A percentile compares a stretch with the other conserved stretches of the same genome.
phyloP scores from a whole-genome alignment of 495 filamentous ascomycete species.

The Xylaria cubensis region DNA sequence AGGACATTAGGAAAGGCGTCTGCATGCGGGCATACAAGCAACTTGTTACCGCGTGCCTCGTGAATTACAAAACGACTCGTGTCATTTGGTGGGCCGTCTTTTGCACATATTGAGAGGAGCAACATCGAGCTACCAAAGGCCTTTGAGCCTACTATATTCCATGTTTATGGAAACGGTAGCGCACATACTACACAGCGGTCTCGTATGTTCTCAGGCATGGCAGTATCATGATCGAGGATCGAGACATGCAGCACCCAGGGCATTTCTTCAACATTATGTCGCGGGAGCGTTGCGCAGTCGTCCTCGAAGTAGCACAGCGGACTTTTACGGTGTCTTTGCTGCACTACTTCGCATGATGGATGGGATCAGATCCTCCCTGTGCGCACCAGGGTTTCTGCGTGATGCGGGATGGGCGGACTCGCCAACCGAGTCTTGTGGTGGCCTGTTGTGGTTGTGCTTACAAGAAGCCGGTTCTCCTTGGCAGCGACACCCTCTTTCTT shows the following conservation, averaged over 20 bases:
- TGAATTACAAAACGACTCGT: neutral
- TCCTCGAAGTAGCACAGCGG: constrained; percentile 6
- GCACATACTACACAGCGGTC: neutral
- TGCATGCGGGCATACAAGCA: constrained; percentile 3
- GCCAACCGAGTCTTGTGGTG: neutral
- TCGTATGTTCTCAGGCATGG: neutral
- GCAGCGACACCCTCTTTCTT: neutral
- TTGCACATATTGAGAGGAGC: constrained; percentile 4
- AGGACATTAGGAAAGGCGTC: neutral
- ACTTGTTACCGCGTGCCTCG: neutral
- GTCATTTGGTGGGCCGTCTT: neutral
- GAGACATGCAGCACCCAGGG: neutral
- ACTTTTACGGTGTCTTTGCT: constrained; percentile 5
- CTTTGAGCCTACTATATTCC: neutral
- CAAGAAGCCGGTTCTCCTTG: constrained; percentile 2
- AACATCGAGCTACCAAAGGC: neutral
- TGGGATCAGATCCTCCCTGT: constrained; percentile 6
- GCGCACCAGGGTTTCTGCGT: neutral
- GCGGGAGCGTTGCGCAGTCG: neutral
- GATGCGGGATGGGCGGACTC: neutral
- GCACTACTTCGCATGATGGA: constrained; percentile 4
- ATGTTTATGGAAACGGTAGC: neutral
- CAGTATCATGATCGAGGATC: neutral
- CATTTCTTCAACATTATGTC: constrained; percentile 11
- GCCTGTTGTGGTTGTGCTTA: neutral